phyloP scores from a whole-genome alignment of 768 basidiomycete genomes.

The Boletus bicolor region DNA sequence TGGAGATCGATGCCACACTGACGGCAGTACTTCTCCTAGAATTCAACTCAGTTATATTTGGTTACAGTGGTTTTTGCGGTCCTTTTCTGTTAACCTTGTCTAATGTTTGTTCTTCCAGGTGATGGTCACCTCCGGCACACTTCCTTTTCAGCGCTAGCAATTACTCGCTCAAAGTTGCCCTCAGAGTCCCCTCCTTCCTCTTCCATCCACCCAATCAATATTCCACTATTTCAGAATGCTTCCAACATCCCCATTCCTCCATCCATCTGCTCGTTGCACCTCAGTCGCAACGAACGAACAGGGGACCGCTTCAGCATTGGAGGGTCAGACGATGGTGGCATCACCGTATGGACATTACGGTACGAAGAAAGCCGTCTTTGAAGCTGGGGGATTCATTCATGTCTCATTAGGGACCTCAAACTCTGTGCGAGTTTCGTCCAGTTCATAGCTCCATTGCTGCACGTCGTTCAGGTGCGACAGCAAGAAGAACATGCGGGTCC shows the following conservation, averaged over 20 bases:
- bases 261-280: constrained; percentile 44
- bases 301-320: constrained; percentile 65
- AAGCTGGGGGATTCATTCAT: neutral
- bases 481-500: constrained; percentile 50
- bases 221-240: constrained; percentile 28
- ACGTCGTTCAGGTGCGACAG: constrained; percentile 51
- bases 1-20: constrained; percentile 16
- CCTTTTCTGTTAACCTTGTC: neutral
- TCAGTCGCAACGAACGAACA: constrained; percentile 57
- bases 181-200: constrained; percentile 1
- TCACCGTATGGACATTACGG: constrained; percentile 71
- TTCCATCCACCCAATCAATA: neutral
- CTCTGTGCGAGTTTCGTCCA: constrained; percentile 69
- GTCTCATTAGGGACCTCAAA: constrained; percentile 50
- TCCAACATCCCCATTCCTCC: constrained; percentile 50
- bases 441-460: constrained; percentile 62
- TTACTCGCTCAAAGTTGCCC: neutral
- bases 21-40: constrained; percentile 54
- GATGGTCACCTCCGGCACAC: constrained; percentile 52
- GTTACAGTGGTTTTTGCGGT: constrained; percentile 48
- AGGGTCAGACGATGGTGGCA: constrained; percentile 74
- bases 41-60: constrained; percentile 55
- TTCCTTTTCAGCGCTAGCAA: constrained; percentile 39
- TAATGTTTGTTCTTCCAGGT: constrained; percentile 32
- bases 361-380: constrained; percentile 31